These are phyloP conservation scores for Pichia sp. DNA, from an alignment of 1,139 yeast species.

Conservation along the genomic window DNA sequence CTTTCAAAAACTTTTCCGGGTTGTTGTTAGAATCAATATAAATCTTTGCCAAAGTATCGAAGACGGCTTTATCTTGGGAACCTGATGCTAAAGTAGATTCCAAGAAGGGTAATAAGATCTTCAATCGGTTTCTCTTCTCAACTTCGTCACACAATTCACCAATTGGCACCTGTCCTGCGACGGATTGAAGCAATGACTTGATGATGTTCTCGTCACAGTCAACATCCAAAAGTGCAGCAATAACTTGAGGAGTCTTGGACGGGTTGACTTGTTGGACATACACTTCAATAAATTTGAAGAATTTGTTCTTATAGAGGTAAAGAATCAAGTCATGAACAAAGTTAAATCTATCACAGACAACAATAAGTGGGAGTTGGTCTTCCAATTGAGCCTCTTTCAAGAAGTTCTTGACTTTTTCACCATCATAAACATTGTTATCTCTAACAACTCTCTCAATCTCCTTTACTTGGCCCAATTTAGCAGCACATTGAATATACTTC, in stretches of 20 bases:
- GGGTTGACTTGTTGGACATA: constrained; percentile 98
- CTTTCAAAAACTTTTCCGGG: constrained; percentile 94
- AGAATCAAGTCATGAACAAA: constrained; percentile 91
- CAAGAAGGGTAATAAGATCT: constrained; percentile 84
- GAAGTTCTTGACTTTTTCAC: constrained; percentile 95
- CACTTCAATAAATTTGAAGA: constrained; percentile 92
- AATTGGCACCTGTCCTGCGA: constrained; percentile 91
- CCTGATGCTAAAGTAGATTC: constrained; percentile 89
- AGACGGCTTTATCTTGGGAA: constrained; percentile 84
- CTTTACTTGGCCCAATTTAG: constrained; percentile 80
- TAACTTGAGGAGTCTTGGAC: constrained; percentile 89
- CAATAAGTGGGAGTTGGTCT: constrained; percentile 93
- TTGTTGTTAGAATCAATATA: constrained; percentile 96
- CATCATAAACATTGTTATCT: constrained; percentile 90
- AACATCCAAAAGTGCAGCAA: constrained; percentile 93
- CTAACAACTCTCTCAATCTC: constrained; percentile 95
- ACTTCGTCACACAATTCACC: constrained; percentile 88
- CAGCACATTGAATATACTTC: constrained; percentile 94
- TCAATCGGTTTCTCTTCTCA: constrained; percentile 91
- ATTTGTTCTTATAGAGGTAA: constrained; percentile 91
- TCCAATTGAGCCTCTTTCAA: constrained; percentile 90
- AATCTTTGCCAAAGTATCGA: constrained; percentile 92
- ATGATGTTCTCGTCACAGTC: constrained; percentile 93
- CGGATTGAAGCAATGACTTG: constrained; percentile 75
- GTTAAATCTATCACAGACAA: constrained; percentile 90